These are phyloP conservation scores for Claviceps sorghi DNA, from an alignment of 2,329 filamentous ascomycete genomes.

Conservation along the genomic window DNA sequence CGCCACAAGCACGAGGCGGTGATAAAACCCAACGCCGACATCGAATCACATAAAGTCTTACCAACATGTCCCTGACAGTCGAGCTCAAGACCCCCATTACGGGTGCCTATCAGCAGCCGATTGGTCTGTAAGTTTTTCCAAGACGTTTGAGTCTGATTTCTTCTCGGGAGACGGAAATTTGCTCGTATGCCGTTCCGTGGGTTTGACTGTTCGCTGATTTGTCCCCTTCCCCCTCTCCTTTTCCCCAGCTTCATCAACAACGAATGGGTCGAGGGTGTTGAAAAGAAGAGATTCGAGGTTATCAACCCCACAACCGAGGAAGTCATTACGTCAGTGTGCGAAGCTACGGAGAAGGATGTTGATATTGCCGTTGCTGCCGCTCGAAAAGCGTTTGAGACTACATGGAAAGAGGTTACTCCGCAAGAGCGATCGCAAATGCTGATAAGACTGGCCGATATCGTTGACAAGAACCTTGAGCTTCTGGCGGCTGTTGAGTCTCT, in stretches of 20 bases:
- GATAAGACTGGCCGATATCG: constrained; percentile 62
- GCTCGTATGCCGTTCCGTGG: too few species aligned
- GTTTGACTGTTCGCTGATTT: not conserved
- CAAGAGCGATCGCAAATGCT: constrained; percentile 55
- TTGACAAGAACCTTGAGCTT: constrained; percentile 62
- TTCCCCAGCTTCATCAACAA: constrained; percentile 70
- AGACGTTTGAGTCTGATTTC: not conserved
- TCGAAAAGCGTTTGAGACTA: constrained; percentile 68
- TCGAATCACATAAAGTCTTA: not conserved
- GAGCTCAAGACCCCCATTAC: constrained; percentile 55
- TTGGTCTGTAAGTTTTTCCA: constrained; percentile 40
- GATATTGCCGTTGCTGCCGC: constrained; percentile 71
- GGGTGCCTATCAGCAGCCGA: constrained; percentile 44
- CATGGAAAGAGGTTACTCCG: constrained; percentile 55
- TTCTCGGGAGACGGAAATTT: not conserved
- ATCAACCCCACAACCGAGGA: constrained; percentile 80
- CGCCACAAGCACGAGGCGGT: not conserved
- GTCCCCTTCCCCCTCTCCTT: not conserved
- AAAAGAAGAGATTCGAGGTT: constrained; percentile 84
- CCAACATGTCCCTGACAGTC: constrained; percentile 34
- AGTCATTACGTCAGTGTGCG: constrained; percentile 67
- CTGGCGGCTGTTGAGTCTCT: constrained; percentile 74
- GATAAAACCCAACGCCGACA: not conserved
- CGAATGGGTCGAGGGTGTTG: constrained; percentile 64
- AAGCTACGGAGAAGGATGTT: constrained; percentile 78